Evolutionary conservation across 257 asterid genomes (phyloP), one percentile per base, ranked within the genome.

Genomic region (Knoxia roxburghii): DNA sequence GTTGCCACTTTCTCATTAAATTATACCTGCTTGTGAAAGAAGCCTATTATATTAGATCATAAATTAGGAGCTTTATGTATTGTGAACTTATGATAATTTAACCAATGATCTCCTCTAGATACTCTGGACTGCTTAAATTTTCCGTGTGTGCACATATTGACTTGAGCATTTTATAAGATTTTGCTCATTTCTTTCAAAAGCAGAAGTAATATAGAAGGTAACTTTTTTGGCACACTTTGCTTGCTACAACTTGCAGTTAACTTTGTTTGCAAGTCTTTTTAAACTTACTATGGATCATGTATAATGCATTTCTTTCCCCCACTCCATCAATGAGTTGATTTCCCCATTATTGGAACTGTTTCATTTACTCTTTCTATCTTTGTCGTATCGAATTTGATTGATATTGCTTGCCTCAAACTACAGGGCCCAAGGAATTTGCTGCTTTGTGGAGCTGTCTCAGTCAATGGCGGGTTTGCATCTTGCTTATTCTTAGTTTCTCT

Each of bases 401-500:
- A 32, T 49, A 20, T 46, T 48, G 58, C 59, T 65, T 65, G 43
- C 40, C 20, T 67, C 26, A 65, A 32, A 54, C 40, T 75, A 67
- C 68, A 91, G 96, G 96, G 32, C 96, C 95, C 1, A 87, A 77
- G 77, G 95, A 88, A 71, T 91, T 91, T 78, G 70, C 90, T 30
- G 91, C 82, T 12, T 58, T 91, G 29, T 88, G 98, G 96, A 84
- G 79, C 75, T 87, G 95, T 78, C 94, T 91, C 71, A 89, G 82
- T 23, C 91, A 86, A 55, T 91, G 95, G 98, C 80, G 91, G 88
- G 96, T 90, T 70, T 81, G 83, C 68, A 37, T 17, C 43, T 23
- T 37, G 59, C 30, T 72, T 35, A 15, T 18, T 40, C n/a, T 37
- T 37, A 2, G 50, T 39, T 68, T 30, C 15, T 23, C 0, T 54